Base-by-base conservation (phyloP, 768 basidiomycete genomes). In the Agrocybe pediades region DNA sequence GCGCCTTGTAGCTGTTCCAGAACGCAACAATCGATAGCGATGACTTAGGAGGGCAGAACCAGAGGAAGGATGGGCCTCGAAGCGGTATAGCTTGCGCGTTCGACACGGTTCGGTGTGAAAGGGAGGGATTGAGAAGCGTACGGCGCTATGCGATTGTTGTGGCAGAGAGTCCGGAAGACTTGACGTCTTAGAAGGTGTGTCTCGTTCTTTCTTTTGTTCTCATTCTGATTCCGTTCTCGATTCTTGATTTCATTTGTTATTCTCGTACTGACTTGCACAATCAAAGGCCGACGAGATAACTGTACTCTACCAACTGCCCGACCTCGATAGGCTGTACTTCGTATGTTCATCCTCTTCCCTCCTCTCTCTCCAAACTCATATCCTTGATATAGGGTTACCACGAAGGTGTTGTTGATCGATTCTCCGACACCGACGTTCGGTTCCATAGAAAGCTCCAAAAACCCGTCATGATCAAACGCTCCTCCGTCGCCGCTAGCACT, bases 71-170 rank as follows among this genome's bases (percentile, higher is more conserved):
- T 68, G 67, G 65, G 64, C 5, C 86, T 92, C 85, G 88, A 91
- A 61, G 81, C 86, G 16, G 68, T 75, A 26, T 87, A 91, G 49
- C 80, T 93, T 26, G 81, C 85, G 8, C 77, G 88, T 39, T 94
- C 92, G 92, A 88, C 87, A 9, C 78, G 92, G 36, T 93, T 94
- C 66, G 92, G 91, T 0, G 82, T 76, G 4, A 93, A n/a, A 92
- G 63, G 92, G 92, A 0, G 92, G 92, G 13, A 91, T 94, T 49
- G 92, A 92, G 4, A 87, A 77, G 60, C 91, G 90, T 58, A 84
- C 82, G 1, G 92, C 92, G 3, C 52, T 78, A 21, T 76, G 79
- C 49, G 91, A 95, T 67, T 91, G 88, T 62, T n/a, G 81, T 90
- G n/a, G 90, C 90, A 1, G 83, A 90, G 66, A 76, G 78, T 33